Percentiles rank a stretch among this genome's conserved stretches.
These are phyloP conservation scores for Nakataea oryzae DNA, from an alignment of 2,329 filamentous ascomycete species.

Conservation along the genomic window DNA sequence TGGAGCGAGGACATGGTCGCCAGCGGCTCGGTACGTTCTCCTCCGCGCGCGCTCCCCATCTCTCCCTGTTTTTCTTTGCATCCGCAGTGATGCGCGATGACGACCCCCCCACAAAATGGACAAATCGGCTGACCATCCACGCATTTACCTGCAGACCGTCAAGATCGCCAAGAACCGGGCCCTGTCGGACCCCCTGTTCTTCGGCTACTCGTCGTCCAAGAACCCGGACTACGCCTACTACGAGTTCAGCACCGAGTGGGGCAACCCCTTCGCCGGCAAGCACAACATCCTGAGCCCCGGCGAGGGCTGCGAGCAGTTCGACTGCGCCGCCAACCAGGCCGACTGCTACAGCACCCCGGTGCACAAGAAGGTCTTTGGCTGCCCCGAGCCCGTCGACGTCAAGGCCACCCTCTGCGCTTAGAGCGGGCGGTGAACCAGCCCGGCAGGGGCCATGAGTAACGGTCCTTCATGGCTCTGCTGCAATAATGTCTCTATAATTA, in stretches of 20 bases:
- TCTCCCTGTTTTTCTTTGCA: too few relatives aligned
- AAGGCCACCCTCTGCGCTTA: conserved; percentile 17
- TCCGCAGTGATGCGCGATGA: not conserved
- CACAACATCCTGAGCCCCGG: conserved; percentile 26
- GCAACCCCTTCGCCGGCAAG: conserved; percentile 27
- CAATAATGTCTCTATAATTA: not conserved
- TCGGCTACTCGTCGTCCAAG: conserved; percentile 27
- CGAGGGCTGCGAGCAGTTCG: conserved; percentile 23
- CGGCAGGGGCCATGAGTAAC: not conserved
- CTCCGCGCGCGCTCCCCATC: too few relatives aligned
- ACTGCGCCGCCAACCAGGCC: conserved; percentile 23
- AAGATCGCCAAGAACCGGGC: conserved; percentile 28
- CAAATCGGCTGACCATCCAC: conserved; percentile 6
- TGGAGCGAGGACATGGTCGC: conserved; percentile 23
- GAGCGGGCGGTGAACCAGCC: too few relatives aligned
- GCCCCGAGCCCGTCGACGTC: conserved; percentile 27
- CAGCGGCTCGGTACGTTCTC: conserved; percentile 23
- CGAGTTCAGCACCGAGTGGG: conserved; percentile 21
- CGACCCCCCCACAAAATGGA: not conserved
- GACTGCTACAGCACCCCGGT: conserved; percentile 28
- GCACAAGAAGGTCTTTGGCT: conserved; percentile 27
- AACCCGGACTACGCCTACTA: conserved; percentile 28
- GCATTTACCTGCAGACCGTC: conserved; percentile 19
- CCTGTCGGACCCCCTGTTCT: conserved; percentile 25
- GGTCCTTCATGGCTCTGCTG: not conserved